Evolutionary conservation across 106 monocot genomes (phyloP).

Genomic region (Ottelia alismoides): DNA sequence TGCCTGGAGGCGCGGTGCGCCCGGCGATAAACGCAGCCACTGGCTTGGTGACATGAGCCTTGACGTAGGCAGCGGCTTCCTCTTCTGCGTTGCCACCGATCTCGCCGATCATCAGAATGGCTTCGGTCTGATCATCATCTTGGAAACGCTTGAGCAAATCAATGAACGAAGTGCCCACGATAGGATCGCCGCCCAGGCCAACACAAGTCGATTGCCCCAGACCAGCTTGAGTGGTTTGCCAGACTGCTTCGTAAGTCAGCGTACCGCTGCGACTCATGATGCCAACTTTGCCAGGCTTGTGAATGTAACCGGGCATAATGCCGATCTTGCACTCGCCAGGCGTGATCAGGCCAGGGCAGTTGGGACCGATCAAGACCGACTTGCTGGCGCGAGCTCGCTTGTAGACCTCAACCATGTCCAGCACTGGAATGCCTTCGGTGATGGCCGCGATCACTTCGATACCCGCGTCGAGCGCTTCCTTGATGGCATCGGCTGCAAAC

Average conservation of each 20-base stretch:
- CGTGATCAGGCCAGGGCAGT: not conserved
- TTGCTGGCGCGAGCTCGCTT: no score
- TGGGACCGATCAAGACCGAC: constrained; percentile 4
- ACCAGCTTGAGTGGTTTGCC: not conserved
- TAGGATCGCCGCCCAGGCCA: not conserved
- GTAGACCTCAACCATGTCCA: no score
- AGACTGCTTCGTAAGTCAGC: not conserved
- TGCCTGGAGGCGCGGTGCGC: not conserved
- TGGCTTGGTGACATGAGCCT: not conserved
- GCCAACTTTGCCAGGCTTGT: not conserved
- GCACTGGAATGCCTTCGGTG: no score
- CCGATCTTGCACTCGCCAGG: constrained; percentile 1
- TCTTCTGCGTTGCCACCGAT: not conserved
- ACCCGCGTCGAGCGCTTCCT: no score
- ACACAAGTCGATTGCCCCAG: constrained; percentile 1
- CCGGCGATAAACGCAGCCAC: constrained; percentile 1
- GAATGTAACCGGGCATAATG: constrained; percentile 2
- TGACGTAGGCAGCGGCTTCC: not conserved
- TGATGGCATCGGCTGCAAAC: no score
- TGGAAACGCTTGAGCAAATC: not conserved
- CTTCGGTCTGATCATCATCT: constrained; percentile 1
- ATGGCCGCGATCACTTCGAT: no score
- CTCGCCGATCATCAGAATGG: not conserved
- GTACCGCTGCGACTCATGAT: not conserved
- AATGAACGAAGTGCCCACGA: not conserved